phyloP scores from a whole-genome alignment of 805 yeast genomes.

The Candida adriatica region DNA sequence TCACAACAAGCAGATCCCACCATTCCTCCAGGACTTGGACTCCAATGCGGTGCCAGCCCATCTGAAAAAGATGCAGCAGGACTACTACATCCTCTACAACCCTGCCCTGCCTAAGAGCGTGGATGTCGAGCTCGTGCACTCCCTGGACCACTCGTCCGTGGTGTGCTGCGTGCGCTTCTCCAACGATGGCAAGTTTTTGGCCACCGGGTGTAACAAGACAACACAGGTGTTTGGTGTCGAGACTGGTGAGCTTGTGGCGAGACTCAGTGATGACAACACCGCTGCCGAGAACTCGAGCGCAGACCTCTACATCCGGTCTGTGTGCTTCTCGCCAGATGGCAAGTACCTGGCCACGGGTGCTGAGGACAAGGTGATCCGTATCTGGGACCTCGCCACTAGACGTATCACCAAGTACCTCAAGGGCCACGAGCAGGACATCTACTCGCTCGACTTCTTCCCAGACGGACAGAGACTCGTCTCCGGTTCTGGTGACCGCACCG shows the following conservation, averaged over 20 bases:
- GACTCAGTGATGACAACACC: slow-evolving; percentile 73
- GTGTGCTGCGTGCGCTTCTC: slow-evolving; percentile 96
- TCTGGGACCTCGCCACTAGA: slow-evolving; percentile 88
- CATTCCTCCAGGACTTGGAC: slow-evolving; percentile 75
- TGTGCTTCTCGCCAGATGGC: slow-evolving; percentile 94
- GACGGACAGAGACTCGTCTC: slow-evolving; percentile 90
- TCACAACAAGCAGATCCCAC: slow-evolving; percentile 72
- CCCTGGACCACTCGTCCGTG: slow-evolving; percentile 88
- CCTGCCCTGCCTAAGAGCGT: slow-evolving; percentile 71
- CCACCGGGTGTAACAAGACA: slow-evolving; percentile 94
- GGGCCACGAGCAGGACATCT: slow-evolving; percentile 97
- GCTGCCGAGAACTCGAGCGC: slow-evolving; percentile 37
- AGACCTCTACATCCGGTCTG: slow-evolving; percentile 90
- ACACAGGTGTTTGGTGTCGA: slow-evolving; percentile 92
- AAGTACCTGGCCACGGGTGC: slow-evolving; percentile 92
- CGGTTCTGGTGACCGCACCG: slow-evolving; percentile 95
- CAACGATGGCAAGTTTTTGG: slow-evolving; percentile 84
- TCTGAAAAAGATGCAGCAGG: slow-evolving; percentile 74
- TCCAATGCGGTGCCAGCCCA: slow-evolving; percentile 68
- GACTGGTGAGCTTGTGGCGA: slow-evolving; percentile 84
- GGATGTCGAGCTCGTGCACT: slow-evolving; percentile 84
- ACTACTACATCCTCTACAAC: slow-evolving; percentile 84
- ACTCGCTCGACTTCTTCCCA: slow-evolving; percentile 90
- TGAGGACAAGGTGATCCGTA: slow-evolving; percentile 83
- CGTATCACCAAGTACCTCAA: slow-evolving; percentile 78